phyloP scores from a whole-genome alignment of 2,329 filamentous ascomycete genomes.

The Fusarium sp. region DNA sequence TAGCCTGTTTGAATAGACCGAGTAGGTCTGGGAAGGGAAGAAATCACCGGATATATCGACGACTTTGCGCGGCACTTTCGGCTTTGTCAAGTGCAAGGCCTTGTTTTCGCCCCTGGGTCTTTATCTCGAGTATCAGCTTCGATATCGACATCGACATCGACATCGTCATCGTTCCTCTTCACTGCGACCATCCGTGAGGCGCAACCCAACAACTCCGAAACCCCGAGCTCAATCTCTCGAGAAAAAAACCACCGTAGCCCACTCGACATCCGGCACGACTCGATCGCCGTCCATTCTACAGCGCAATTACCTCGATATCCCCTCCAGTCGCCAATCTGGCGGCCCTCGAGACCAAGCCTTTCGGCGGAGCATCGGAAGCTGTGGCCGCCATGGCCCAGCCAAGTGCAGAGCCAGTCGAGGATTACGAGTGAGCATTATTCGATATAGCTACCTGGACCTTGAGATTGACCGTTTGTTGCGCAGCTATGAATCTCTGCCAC shows the following conservation, averaged over 20 bases:
- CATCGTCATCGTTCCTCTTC: constrained; percentile 33
- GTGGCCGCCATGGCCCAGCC: constrained; percentile 77
- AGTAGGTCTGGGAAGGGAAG: constrained; percentile 1
- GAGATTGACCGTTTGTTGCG: constrained; percentile 14
- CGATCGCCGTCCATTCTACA: constrained; percentile 8
- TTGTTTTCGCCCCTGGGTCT: constrained; percentile 33
- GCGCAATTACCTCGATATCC: constrained; percentile 35
- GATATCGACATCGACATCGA: constrained; percentile 10
- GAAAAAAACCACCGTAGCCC: constrained; percentile 7
- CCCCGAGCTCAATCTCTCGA: neutral
- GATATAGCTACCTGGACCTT: neutral
- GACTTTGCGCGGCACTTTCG: constrained; percentile 24
- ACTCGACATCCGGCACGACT: constrained; percentile 17
- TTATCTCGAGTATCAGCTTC: constrained; percentile 30
- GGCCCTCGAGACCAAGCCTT: constrained; percentile 68
- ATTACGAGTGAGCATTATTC: constrained; percentile 68
- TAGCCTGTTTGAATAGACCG: constrained; percentile 20
- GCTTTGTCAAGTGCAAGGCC: constrained; percentile 29
- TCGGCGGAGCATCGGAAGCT: constrained; percentile 73
- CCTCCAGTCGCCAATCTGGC: constrained; percentile 65
- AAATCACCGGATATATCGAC: constrained; percentile 9
- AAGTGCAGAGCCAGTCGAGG: constrained; percentile 70
- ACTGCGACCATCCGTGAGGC: constrained; percentile 18
- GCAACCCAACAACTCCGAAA: constrained; percentile 11
- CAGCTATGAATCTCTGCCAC: constrained; percentile 91